Percentiles rank a stretch among this genome's conserved stretches.
Evolutionary conservation across 192 early-diverging fungal genomes (phyloP).

Genomic region (Mortierella claussenii): DNA sequence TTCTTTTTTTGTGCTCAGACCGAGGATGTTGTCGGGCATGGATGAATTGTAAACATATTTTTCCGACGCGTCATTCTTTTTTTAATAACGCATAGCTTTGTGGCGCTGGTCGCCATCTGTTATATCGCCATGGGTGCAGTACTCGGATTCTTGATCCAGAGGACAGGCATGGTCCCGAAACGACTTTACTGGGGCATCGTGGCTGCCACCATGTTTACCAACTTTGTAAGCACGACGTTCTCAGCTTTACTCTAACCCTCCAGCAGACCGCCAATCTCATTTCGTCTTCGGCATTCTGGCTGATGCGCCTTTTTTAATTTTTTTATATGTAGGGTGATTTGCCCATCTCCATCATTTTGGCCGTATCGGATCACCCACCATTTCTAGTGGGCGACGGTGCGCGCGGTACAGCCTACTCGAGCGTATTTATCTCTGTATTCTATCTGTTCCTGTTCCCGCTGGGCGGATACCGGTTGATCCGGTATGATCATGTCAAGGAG

Average conservation of each 20-base stretch:
- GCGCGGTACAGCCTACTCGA: conserved; percentile 41
- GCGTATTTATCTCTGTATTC: conserved; percentile 40
- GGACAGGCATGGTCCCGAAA: conserved; percentile 31
- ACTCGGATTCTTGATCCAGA: conserved; percentile 27
- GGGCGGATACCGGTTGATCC: conserved; percentile 42
- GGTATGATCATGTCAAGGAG: conserved; percentile 45
- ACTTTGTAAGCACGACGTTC: conserved; percentile 39
- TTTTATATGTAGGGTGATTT: conserved; percentile 28
- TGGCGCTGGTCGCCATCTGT: conserved; percentile 17
- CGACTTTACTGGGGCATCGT: conserved; percentile 37
- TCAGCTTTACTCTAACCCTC: background rate
- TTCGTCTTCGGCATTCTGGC: background rate
- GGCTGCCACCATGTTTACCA: conserved; percentile 48
- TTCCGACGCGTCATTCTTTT: background rate
- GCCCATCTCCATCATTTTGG: conserved; percentile 48
- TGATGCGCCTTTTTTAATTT: too few species aligned
- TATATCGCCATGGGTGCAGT: conserved; percentile 22
- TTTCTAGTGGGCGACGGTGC: conserved; percentile 46
- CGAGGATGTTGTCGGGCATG: too few species aligned
- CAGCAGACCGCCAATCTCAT: too few species aligned
- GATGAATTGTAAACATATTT: too few species aligned
- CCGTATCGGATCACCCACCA: conserved; percentile 43
- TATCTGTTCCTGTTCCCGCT: conserved; percentile 44
- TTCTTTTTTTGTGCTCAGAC: too few species aligned
- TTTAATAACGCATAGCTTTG: too few species aligned